A percentile compares a stretch with the other conserved stretches of the same genome.
These are phyloP conservation scores for Amauroascus verrucosus DNA, from an alignment of 2,329 filamentous ascomycete genomes.

Conservation along the genomic window DNA sequence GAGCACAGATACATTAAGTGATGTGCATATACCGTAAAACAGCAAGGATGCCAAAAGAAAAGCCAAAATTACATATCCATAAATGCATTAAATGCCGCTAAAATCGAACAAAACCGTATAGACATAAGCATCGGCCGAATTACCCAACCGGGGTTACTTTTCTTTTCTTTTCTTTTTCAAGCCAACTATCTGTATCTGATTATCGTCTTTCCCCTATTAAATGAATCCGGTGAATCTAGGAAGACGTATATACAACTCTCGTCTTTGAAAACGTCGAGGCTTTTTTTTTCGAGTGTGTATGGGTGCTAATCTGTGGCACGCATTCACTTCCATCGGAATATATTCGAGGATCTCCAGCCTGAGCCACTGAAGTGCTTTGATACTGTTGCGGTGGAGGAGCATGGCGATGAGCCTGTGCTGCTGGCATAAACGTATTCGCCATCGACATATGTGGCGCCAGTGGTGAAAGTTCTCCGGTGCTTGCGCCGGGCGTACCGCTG, in stretches of 20 bases:
- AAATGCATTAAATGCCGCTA: neutral
- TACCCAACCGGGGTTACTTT: neutral
- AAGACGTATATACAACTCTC: neutral
- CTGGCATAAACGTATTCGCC: conserved; percentile 79
- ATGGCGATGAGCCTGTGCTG: conserved; percentile 20
- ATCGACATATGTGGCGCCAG: conserved; percentile 83
- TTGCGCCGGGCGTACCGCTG: conserved; percentile 88
- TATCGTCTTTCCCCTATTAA: neutral
- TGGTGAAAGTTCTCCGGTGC: conserved; percentile 79
- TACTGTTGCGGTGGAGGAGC: conserved; percentile 29
- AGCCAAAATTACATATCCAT: neutral
- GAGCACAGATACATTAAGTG: conserved; percentile 2
- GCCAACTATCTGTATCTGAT: no score
- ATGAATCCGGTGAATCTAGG: neutral
- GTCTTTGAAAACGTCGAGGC: neutral
- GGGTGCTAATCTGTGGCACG: no score
- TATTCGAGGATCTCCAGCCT: conserved; percentile 6
- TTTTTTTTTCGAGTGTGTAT: neutral
- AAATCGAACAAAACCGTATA: neutral
- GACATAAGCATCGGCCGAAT: neutral
- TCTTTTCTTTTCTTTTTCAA: neutral
- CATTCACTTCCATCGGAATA: conserved; percentile 8
- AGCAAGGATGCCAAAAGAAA: neutral
- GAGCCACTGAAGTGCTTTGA: conserved; percentile 32
- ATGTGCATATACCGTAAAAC: neutral